Evolutionary conservation across 1,284 basidiomycete species (phyloP).

Genomic region (Vanrija humicola): DNA sequence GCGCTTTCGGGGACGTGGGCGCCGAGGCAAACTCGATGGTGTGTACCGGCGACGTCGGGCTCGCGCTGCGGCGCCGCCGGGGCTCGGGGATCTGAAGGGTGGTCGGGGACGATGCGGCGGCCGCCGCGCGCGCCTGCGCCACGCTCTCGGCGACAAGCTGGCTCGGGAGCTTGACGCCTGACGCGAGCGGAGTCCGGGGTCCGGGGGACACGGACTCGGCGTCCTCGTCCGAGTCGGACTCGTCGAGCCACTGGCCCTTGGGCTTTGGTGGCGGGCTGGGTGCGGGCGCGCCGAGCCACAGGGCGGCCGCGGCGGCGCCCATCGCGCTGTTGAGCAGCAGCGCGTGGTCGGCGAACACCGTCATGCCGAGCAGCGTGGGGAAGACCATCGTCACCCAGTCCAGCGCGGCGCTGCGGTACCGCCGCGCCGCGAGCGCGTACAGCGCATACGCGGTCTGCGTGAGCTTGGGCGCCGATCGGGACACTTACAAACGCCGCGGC

Average conservation of each 20-base stretch:
- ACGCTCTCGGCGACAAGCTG: conserved; percentile 10
- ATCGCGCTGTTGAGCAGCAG: conserved; percentile 56
- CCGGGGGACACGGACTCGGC: conserved; percentile 13
- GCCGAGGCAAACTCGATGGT: conserved; percentile 2
- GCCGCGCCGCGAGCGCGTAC: conserved; percentile 56
- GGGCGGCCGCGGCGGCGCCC: not conserved
- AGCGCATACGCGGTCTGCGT: conserved; percentile 65
- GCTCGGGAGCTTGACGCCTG: conserved; percentile 10
- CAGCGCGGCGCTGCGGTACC: conserved; percentile 37
- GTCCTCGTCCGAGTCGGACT: conserved; percentile 41
- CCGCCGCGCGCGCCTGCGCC: not conserved
- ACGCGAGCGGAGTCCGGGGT: not conserved
- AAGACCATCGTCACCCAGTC: conserved; percentile 67
- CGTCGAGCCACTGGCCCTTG: conserved; percentile 41
- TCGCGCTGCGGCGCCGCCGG: not conserved
- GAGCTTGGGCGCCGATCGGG: conserved; percentile 1
- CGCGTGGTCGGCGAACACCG: conserved; percentile 62
- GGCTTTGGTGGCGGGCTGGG: conserved; percentile 15
- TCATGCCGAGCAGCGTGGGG: conserved; percentile 75
- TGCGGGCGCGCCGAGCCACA: not conserved
- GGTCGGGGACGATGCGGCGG: not conserved
- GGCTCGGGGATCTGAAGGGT: not conserved
- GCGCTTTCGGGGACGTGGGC: not conserved
- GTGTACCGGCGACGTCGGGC: not conserved
- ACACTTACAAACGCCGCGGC: conserved; percentile 65